phyloP scores from a whole-genome alignment of 2,329 filamentous ascomycete genomes.

The Periconia sp. region DNA sequence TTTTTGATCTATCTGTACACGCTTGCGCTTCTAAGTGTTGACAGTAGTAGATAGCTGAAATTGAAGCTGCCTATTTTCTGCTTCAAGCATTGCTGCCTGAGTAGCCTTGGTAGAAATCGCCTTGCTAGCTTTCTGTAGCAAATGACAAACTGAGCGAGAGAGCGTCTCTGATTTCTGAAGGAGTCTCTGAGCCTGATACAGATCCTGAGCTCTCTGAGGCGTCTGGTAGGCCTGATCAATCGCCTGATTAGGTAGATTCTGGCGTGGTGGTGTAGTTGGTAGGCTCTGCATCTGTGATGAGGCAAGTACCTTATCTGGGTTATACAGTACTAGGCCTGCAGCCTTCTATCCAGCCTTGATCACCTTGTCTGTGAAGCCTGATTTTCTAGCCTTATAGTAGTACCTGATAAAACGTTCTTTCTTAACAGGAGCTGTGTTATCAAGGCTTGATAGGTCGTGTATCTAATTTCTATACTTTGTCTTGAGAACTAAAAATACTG shows the following conservation, averaged over 20 bases:
- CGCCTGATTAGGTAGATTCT: background rate
- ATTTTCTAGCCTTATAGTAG: slow-evolving; percentile 14
- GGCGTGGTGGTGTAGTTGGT: background rate
- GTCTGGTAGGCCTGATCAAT: background rate
- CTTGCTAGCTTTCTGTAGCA: too few species aligned
- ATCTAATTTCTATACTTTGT: background rate
- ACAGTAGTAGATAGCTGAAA: too few species aligned
- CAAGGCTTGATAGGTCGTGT: slow-evolving; percentile 2
- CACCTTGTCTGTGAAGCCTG: slow-evolving; percentile 10
- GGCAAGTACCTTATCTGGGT: slow-evolving; percentile 9
- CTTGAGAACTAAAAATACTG: slow-evolving; percentile 7
- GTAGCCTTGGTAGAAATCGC: too few species aligned
- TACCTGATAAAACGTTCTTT: slow-evolving; percentile 19
- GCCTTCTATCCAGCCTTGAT: slow-evolving; percentile 16
- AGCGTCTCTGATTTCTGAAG: slow-evolving; percentile 3
- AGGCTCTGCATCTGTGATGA: slow-evolving; percentile 9
- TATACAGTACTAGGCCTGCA: slow-evolving; percentile 17
- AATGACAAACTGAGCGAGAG: too few species aligned
- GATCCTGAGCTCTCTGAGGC: slow-evolving; percentile 8
- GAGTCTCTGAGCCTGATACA: slow-evolving; percentile 8
- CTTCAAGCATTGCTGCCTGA: too few species aligned
- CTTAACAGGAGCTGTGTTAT: too few species aligned
- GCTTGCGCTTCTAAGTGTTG: too few species aligned
- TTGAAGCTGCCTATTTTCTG: too few species aligned
- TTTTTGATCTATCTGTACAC: too few species aligned